A percentile compares a stretch with the other conserved stretches of the same genome.
Evolutionary conservation across 805 yeast species (phyloP).

Genomic region (Candida broadrunensis): DNA sequence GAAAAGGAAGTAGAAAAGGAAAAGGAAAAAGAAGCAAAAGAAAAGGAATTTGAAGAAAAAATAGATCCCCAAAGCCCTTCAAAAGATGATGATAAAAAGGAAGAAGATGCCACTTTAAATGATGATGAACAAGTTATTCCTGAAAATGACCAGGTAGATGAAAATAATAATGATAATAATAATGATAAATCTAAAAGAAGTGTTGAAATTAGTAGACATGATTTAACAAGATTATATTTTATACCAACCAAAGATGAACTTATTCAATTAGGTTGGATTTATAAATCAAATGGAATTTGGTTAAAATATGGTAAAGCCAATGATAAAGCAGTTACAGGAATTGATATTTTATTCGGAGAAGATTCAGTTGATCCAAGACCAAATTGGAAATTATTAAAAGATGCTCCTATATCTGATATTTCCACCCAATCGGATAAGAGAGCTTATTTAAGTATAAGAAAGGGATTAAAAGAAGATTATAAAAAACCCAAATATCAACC

Average conservation of each 20-base stretch:
- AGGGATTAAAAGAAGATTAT: constrained; percentile 32
- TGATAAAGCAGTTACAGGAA: constrained; percentile 45
- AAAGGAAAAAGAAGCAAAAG: background rate
- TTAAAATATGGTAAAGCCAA: constrained; percentile 45
- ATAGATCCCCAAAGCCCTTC: constrained; percentile 3
- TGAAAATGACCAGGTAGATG: background rate
- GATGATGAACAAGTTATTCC: too few species aligned
- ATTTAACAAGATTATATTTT: constrained; percentile 12
- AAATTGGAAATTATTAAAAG: constrained; percentile 51
- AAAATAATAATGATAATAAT: background rate
- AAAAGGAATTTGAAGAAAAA: constrained; percentile 2
- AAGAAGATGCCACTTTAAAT: background rate
- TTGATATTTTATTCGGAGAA: constrained; percentile 70
- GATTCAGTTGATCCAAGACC: constrained; percentile 77
- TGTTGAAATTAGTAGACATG: constrained; percentile 18
- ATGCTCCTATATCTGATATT: constrained; percentile 17
- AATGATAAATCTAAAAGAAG: background rate
- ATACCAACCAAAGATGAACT: constrained; percentile 37
- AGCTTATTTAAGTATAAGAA: constrained; percentile 31
- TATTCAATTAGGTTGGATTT: constrained; percentile 43
- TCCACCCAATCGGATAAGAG: constrained; percentile 15
- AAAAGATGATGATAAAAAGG: constrained; percentile 1
- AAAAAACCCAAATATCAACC: constrained; percentile 22
- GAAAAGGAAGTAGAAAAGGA: constrained; percentile 1
- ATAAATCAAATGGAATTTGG: constrained; percentile 56